A percentile compares a stretch with the other conserved stretches of the same genome.
Evolutionary conservation across 2,329 filamentous ascomycete species (phyloP).

Genomic region (Exophiala bonariae): DNA sequence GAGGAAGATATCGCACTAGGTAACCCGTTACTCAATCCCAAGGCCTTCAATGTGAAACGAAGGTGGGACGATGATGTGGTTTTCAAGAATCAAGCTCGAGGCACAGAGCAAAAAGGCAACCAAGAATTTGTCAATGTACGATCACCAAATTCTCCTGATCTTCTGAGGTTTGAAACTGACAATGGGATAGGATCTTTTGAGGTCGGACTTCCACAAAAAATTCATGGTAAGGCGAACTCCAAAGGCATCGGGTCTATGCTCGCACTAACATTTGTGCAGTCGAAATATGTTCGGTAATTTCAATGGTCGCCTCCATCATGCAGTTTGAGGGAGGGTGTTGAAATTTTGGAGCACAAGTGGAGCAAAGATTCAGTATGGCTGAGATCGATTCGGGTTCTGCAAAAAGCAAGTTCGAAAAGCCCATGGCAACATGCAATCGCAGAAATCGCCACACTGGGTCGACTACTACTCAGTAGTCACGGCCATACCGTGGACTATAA

Average conservation of each 20-base stretch:
- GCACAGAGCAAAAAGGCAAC: conserved; percentile 86
- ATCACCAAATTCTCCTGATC: conserved; percentile 23
- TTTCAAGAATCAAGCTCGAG: conserved; percentile 97
- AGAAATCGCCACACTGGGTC: too few species aligned
- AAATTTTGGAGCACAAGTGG: too few species aligned
- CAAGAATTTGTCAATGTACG: conserved; percentile 95
- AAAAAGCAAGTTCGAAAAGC: too few species aligned
- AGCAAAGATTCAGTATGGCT: too few species aligned
- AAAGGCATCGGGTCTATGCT: not conserved
- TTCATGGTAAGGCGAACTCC: conserved; percentile 70
- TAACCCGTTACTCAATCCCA: conserved; percentile 84
- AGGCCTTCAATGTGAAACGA: conserved; percentile 83
- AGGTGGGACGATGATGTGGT: conserved; percentile 98
- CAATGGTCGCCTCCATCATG: not conserved
- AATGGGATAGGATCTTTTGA: conserved; percentile 69
- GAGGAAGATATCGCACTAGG: conserved; percentile 88
- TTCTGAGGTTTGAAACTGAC: conserved; percentile 11
- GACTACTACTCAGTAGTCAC: too few species aligned
- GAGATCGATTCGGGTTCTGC: too few species aligned
- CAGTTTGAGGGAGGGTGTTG: too few species aligned
- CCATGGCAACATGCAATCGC: too few species aligned
- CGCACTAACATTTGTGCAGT: conserved; percentile 33
- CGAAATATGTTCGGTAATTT: conserved; percentile 49
- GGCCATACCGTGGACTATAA: too few species aligned
- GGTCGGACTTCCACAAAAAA: conserved; percentile 95